Base-by-base conservation (phyloP, 1,139 yeast species). In the Wickerhamomyces sp. region DNA sequence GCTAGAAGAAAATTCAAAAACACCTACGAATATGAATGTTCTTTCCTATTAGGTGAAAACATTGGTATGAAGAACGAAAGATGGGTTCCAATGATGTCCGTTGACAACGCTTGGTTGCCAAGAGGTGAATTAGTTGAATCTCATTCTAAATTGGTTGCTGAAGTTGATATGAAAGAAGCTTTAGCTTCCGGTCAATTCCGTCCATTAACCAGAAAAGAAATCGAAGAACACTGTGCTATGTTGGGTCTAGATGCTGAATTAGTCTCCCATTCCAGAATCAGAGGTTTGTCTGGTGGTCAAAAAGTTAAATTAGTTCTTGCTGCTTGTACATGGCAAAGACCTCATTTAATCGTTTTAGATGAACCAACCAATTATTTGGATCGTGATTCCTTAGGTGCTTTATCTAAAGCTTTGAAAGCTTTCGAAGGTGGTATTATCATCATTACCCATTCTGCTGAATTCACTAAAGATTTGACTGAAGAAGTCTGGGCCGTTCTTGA, bases 261-360 rank as follows among this genome's bases (percentile, higher is more conserved):
- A 72, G 98, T 92, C 70, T 86, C 98, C 53, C 98, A 92, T 83
- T 90, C 97, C 60, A 90, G 97, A 81, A 92, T 92, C 74, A 89
- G 97, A 80, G 97, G 98, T 84, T 83, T 92, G 66, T 92, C 98
- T 58, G 98, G 98, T 84, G 98, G 98, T 81, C 98, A 92, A 81
- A 92, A 92, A 83, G 98, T 92, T 72, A 92, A 92, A 79, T 86
- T 92, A 70, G 98, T 92, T 64, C 78, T 92, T 68, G 98, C 98
- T 73, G 98, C 98, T 73, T 88, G 98, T 83, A 89, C 97, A 50
- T 92, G 98, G 98, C 97, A 90, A 80, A 90, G 97, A 82, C 98
- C 98, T 67, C 98, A 92, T 72, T 81, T 92, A 78, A 90, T 92
- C 63, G 98, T 92, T 62, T 87, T 92, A 72, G 97, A 92, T 80